Evolutionary conservation across 164 flowering plant species (phyloP).

Genomic region (Vitis riparia): DNA sequence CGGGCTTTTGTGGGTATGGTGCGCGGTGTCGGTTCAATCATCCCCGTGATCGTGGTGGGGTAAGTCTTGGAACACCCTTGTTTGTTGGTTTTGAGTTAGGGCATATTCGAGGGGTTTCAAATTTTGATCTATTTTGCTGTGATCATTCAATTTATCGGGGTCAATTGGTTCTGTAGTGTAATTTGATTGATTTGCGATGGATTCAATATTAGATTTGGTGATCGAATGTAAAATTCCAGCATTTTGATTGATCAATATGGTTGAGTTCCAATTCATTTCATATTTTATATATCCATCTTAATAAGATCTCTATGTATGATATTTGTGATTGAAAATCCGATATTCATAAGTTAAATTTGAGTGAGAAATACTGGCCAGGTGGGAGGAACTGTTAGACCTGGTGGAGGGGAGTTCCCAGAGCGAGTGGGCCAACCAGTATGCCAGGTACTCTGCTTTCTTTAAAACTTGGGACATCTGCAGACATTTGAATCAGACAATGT

Average conservation of each 20-base stretch:
- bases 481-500: constrained; percentile 11
- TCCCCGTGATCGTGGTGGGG: constrained; percentile 54
- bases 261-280: not conserved
- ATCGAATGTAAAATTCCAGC: not conserved
- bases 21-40: constrained; percentile 64
- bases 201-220: not conserved
- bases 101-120: constrained; percentile 5
- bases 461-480: not conserved
- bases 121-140: constrained; percentile 13
- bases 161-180: not conserved
- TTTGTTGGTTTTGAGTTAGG: constrained; percentile 3
- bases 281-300: not conserved
- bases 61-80: constrained; percentile 12
- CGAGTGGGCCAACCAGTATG: constrained; percentile 83
- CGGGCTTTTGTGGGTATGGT: constrained; percentile 59
- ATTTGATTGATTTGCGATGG: not conserved
- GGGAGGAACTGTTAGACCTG: constrained; percentile 44
- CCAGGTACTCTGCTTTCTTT: constrained; percentile 51
- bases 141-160: constrained; percentile 15
- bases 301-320: not conserved
- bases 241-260: not conserved
- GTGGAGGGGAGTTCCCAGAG: constrained; percentile 78
- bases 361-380: constrained; percentile 40
- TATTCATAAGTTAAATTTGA: constrained; percentile 1
- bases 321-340: not conserved